Evolutionary conservation across 2,329 filamentous ascomycete species (phyloP), one percentile per base, ranked within the genome.

Genomic region (Seiridium unicorne): DNA sequence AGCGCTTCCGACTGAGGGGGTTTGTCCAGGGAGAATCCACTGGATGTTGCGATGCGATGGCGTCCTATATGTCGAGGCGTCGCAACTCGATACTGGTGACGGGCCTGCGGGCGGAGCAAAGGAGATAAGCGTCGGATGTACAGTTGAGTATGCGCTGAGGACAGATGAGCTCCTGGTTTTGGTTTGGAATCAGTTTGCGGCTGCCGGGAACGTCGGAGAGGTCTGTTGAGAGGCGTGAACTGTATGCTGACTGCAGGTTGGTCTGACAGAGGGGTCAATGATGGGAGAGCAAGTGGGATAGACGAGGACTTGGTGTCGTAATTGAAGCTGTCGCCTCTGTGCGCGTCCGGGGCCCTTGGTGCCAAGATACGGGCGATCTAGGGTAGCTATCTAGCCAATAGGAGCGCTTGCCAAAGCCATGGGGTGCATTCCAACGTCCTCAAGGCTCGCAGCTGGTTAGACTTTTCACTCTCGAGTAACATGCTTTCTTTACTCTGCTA

Each of bases 1-100:
- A 76, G 75, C 68, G 76, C 68, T 67, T 69, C 36, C 40, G 60
- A 59, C 55, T 6, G 49, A 59, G 54, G 46, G 42, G 31, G 49
- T 59, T 57, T 42, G 47, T 32, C 56, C 44, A 49, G 61, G 55
- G 57, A 48, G 55, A 60, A 64, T 66, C 51, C n/a, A 36, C 35
- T 54, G 34, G 54, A 26, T 34, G 18, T 13, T 36, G 26, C 42
- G 44, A 57, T 47, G 42, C 38, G 13, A 9, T 57, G 54, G 31
- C 7, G 11, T 47, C 11, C 32, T 34, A 6, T 46, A 42, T 44
- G 54, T 38, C 44, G 42, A 46, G 40, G 13, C 31, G 42, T 13
- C 34, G 54, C 47, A 9, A 26, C 18, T 26, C 18, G 18, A n/a
- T 26, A 31, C 34, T 36, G 54, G 31, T n/a, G 55, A 42, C 26